Conservation (phyloP, 2,329 filamentous ascomycete genomes). For the Phialophora expanda region DNA sequence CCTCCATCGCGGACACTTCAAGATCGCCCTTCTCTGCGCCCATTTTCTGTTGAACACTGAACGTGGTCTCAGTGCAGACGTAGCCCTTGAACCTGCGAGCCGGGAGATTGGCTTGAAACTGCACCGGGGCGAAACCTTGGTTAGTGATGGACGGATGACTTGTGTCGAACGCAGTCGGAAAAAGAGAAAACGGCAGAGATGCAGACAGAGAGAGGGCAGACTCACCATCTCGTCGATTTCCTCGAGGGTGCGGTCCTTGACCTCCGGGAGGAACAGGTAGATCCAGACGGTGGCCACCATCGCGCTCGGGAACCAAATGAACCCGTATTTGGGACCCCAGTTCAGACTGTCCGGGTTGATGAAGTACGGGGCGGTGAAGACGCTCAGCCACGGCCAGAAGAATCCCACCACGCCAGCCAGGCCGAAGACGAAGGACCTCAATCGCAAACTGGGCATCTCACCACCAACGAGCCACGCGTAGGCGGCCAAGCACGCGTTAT, state of each 20-base stretch:
- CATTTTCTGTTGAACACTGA: not conserved
- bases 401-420: slow-evolving; percentile 60
- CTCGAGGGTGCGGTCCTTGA: slow-evolving; percentile 42
- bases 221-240: slow-evolving; percentile 41
- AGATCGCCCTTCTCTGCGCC: slow-evolving; percentile 12
- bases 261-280: slow-evolving; percentile 42
- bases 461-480: slow-evolving; percentile 64
- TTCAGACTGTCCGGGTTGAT: slow-evolving; percentile 60
- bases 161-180: not conserved
- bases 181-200: not conserved
- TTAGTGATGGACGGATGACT: not conserved
- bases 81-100: slow-evolving; percentile 41
- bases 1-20: slow-evolving; percentile 4
- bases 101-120: slow-evolving; percentile 38
- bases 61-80: slow-evolving; percentile 11
- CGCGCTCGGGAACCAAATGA: slow-evolving; percentile 35
- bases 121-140: not conserved
- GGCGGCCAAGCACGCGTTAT: slow-evolving; percentile 50
- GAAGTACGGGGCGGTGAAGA: slow-evolving; percentile 64
- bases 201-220: not conserved
- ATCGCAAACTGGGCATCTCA: slow-evolving; percentile 61
- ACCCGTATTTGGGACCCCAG: slow-evolving; percentile 49
- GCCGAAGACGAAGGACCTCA: slow-evolving; percentile 63
- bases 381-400: slow-evolving; percentile 61
- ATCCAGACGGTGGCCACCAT: slow-evolving; percentile 19